Percentiles rank a stretch among this genome's conserved stretches.
These are phyloP conservation scores for apple (Malus domestica) DNA, from an alignment of 306 rosid species.

Conservation along the genomic window ASM211411v1 NC_041793.1:40475001-40475500, in stretches of 20 bases:
- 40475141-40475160: background rate
- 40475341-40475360: constrained; percentile 42
- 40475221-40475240: background rate
- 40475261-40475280: constrained; percentile 14
- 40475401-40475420: constrained; percentile 35
- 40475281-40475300: constrained; percentile 23
- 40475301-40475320: constrained; percentile 26
- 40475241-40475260: constrained; percentile 15
- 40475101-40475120: constrained; percentile 5
- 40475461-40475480: constrained; percentile 48
- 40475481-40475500: constrained; percentile 55
- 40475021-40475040: no score
- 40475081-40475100: constrained; percentile 5
- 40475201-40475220: background rate
- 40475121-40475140: background rate
- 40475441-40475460: constrained; percentile 61
- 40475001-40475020: no score
- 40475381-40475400: constrained; percentile 38
- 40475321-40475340: constrained; percentile 24
- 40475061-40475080: no score
- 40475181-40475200: background rate
- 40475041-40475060: no score
- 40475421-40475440: constrained; percentile 47
- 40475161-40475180: background rate
- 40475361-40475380: constrained; percentile 27